A percentile compares a stretch with the other conserved stretches of the same genome.
Conservation (phyloP, 805 yeast genomes). For the Starmerella floricola region DNA sequence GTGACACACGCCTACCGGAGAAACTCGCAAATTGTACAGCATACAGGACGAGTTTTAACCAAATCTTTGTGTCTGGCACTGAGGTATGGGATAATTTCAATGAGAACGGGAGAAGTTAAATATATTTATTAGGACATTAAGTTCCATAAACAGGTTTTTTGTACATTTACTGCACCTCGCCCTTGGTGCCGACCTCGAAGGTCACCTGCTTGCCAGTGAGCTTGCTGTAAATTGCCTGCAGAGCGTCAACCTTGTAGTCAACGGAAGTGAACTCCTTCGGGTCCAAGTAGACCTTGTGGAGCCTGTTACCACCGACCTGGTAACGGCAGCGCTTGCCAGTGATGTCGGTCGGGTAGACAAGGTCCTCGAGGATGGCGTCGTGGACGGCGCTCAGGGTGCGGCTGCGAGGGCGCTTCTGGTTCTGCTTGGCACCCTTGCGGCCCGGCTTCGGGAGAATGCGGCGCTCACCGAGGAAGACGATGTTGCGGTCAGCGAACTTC, state of each 20-base stretch:
- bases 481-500: constrained; percentile 99
- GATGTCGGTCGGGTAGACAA: constrained; percentile 99
- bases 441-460: constrained; percentile 99
- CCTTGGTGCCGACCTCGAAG: constrained; percentile 55
- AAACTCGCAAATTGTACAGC: too few species aligned
- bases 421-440: constrained; percentile 72
- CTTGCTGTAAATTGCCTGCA: constrained; percentile 97
- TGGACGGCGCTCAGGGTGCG: constrained; percentile 98
- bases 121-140: constrained; percentile 7
- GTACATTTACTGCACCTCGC: constrained; percentile 21
- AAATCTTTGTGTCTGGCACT: too few species aligned
- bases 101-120: constrained; percentile 7
- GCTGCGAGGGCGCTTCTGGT: constrained; percentile 99
- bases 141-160: not conserved
- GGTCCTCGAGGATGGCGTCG: constrained; percentile 96
- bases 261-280: constrained; percentile 93
- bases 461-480: constrained; percentile 98
- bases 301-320: constrained; percentile 97
- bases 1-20: too few species aligned
- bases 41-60: too few species aligned
- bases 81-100: too few species aligned
- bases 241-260: constrained; percentile 97
- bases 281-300: constrained; percentile 94
- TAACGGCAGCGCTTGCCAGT: constrained; percentile 98
- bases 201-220: constrained; percentile 99